Evolutionary conservation across 768 basidiomycete genomes (phyloP).

Genomic region (Lactarius psammicola): DNA sequence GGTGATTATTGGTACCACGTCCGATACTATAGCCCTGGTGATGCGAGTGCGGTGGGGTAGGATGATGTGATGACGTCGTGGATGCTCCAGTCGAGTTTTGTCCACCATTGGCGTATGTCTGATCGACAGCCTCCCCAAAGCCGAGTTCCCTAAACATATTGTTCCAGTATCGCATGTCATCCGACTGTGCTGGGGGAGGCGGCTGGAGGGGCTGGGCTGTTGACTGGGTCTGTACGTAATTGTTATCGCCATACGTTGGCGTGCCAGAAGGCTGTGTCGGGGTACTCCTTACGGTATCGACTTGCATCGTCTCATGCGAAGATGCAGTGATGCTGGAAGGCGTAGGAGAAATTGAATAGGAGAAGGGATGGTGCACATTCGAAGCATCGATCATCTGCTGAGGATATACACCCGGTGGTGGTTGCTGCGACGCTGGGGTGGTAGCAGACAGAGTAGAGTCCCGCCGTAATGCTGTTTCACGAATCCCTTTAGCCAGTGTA

Average conservation of each 20-base stretch:
- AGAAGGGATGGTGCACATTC: constrained; percentile 7
- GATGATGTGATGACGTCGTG: constrained; percentile 2
- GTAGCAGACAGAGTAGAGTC: constrained; percentile 16
- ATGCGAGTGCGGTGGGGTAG: neutral
- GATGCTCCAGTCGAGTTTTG: constrained; percentile 1
- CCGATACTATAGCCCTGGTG: constrained; percentile 15
- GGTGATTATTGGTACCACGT: neutral
- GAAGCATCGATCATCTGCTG: constrained; percentile 8
- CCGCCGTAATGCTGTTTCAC: constrained; percentile 15
- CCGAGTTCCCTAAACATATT: constrained; percentile 76
- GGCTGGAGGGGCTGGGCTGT: constrained; percentile 2
- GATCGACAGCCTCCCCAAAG: constrained; percentile 46
- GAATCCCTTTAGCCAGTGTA: neutral
- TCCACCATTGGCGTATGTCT: constrained; percentile 18
- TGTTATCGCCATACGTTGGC: constrained; percentile 8
- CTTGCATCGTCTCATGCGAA: constrained; percentile 21
- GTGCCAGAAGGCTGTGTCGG: constrained; percentile 29
- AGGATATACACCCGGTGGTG: constrained; percentile 18
- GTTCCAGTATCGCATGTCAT: constrained; percentile 70
- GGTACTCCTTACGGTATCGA: constrained; percentile 13
- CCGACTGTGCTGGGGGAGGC: constrained; percentile 29
- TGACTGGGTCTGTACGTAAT: constrained; percentile 14
- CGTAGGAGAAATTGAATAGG: constrained; percentile 15
- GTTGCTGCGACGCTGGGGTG: constrained; percentile 11
- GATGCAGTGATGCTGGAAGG: constrained; percentile 6